Evolutionary conservation across 1,139 yeast genomes (phyloP), one percentile per base, ranked within the genome.

Genomic region (Geotrichum restrictum): DNA sequence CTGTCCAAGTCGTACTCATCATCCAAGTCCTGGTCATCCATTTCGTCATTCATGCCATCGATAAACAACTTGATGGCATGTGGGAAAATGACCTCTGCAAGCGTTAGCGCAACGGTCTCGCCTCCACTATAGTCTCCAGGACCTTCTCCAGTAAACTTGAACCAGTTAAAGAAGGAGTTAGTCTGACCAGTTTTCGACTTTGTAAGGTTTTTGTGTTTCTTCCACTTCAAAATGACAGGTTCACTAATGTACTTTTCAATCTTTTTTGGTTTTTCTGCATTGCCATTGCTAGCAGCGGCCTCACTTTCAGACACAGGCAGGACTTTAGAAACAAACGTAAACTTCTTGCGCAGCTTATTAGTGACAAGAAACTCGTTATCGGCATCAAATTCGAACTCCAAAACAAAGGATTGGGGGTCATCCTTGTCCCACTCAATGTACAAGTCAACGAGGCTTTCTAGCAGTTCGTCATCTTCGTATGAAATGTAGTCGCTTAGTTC

Each of bases 71-170:
- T 69, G 27, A 69, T 58, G 1, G 76, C 76, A 42, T 69, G 69
- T 8, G 75, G 76, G 56, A 59, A 73, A 7, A 73, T 51, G 31
- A 72, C 75, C 27, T 70, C 75, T 21, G 67, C 62, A 22, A 73
- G 56, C 11, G 64, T 54, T 50, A 64, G 57, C 3, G 75, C 75
- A n/a, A 72, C 63, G 29, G 62, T 65, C 13, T 68, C 68, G 8
- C 72, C 74, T 5, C 60, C 64, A 10, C 58, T 57, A 37, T 52
- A 63, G 31, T 67, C 70, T n/a, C 68, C 69, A 8, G 69, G 68
- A 3, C 67, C 69, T 5, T 62, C 57, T 27, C 71, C 73, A 5
- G 60, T 54, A 54, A 59, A 69, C 19, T 54, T 59, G 54, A 70
- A 70, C 71, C 72, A 73, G 21, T 60, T 62, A 57, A 73, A 73